Evolutionary conservation across 2,329 filamentous ascomycete genomes (phyloP).

Genomic region (Aspergillus bombycis): DNA sequence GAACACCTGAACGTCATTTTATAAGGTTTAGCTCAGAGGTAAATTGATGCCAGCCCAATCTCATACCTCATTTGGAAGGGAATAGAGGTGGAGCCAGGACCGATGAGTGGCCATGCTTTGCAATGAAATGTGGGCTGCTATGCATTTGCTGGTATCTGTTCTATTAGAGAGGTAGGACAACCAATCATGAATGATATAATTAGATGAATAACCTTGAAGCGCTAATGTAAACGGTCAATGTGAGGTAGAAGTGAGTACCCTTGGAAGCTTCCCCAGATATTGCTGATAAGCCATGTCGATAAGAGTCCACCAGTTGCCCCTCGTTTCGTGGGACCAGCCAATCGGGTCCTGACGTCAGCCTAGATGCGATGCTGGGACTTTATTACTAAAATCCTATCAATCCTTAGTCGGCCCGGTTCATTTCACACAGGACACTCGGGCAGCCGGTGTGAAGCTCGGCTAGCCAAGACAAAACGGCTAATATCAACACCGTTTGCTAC

Average conservation of each 20-base stretch:
- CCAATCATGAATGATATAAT: background rate
- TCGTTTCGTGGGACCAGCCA: background rate
- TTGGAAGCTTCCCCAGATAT: constrained; percentile 3
- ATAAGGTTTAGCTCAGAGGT: background rate
- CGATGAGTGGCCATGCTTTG: constrained; percentile 18
- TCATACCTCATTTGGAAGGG: constrained; percentile 41
- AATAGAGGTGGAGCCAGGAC: constrained; percentile 24
- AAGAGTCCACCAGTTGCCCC: background rate
- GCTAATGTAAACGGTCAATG: background rate
- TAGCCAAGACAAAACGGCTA: constrained; percentile 1
- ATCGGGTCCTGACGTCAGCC: constrained; percentile 9
- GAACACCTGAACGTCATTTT: constrained; percentile 49
- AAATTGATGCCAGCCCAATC: background rate
- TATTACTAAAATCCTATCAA: background rate
- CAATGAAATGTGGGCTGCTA: background rate
- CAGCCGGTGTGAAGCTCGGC: constrained; percentile 10
- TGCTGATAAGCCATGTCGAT: constrained; percentile 5
- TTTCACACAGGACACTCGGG: constrained; percentile 6
- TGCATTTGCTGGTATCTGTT: background rate
- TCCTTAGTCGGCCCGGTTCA: background rate
- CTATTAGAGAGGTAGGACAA: background rate
- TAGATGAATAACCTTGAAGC: background rate
- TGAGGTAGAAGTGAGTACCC: background rate
- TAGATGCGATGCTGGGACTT: background rate
- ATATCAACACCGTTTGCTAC: background rate